Evolutionary conservation across 495 filamentous ascomycete species (phyloP), one percentile per base, ranked within the genome.

Genomic region (Hypoxylon trugodes): DNA sequence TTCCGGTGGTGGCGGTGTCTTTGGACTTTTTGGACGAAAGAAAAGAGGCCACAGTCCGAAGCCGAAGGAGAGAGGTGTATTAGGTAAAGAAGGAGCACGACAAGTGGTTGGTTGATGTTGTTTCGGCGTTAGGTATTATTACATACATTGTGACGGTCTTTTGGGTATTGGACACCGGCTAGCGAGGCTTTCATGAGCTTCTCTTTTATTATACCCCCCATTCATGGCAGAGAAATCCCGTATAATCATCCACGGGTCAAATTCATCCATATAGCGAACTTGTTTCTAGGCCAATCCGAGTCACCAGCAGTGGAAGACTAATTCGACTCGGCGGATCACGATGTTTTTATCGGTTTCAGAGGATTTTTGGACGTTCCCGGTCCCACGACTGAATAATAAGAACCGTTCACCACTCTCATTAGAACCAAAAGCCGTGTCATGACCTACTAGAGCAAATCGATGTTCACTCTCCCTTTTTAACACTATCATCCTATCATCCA

Each of bases 21-120:
- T 98, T 41, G 90, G 92, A 2, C 95, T 98, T 73, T 80, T 97
- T 52, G 88, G 82, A 32, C 82, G 93, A 55, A 96, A 95, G 79
- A 96, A 90, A 80, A 82, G 95, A 35, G 92, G 92, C 43, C 85
- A 90, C 69, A 97, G 93, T 70, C 95, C 95, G 6, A 97, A 96
- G 76, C 93, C 93, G 37, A 92, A 91, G 73, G 95, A 98, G 72
- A 81, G 91, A 13, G 95, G 95, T 45, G 93, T 98, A 41, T 72
- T 98, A 60, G 96, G 95, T 50, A 97, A 97, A 70, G 95, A 98
- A 70, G 95, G 95, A 5, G 93, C 95, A 15, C 83, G 95, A 68
- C 87, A 92, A 24, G 80, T 92, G 32, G 83, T 91, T 43, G 79
- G 81, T 66, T 80, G 48, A 67, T 58, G 21, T 50, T 21, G 18